Percentiles rank a stretch among this genome's conserved stretches.
Evolutionary conservation across 2,329 filamentous ascomycete species (phyloP).

Genomic region (Nemania sp.): DNA sequence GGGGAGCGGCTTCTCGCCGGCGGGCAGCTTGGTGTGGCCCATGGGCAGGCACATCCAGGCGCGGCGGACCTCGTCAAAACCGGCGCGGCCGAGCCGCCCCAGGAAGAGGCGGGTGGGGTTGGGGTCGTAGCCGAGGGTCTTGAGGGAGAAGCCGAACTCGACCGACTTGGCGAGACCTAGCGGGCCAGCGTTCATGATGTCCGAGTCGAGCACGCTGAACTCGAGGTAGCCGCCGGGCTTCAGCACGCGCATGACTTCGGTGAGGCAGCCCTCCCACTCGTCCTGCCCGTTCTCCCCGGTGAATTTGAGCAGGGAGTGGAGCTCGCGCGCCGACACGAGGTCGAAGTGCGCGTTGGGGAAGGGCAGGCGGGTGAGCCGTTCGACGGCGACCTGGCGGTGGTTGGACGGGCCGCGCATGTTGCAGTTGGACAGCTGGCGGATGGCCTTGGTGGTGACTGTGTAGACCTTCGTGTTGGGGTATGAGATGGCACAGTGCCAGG

Average conservation of each 20-base stretch:
- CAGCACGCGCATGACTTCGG: slow-evolving; percentile 88
- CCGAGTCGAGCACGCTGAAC: slow-evolving; percentile 89
- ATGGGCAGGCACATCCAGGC: slow-evolving; percentile 92
- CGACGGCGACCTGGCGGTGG: slow-evolving; percentile 84
- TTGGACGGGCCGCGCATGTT: slow-evolving; percentile 87
- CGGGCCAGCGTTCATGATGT: slow-evolving; percentile 86
- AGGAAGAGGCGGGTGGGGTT: slow-evolving; percentile 85
- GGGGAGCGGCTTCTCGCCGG: slow-evolving; percentile 53
- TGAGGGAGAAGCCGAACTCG: slow-evolving; percentile 91
- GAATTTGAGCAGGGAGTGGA: slow-evolving; percentile 86
- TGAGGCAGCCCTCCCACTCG: slow-evolving; percentile 87
- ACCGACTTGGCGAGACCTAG: slow-evolving; percentile 84
- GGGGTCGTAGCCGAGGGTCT: slow-evolving; percentile 90
- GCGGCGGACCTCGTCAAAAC: slow-evolving; percentile 84
- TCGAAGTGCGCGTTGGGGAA: slow-evolving; percentile 91
- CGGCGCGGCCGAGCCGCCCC: slow-evolving; percentile 76
- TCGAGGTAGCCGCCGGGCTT: slow-evolving; percentile 95
- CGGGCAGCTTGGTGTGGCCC: slow-evolving; percentile 64
- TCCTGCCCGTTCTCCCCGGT: slow-evolving; percentile 75
- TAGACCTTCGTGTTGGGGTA: slow-evolving; percentile 89
- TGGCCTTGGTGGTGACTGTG: slow-evolving; percentile 82
- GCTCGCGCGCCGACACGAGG: slow-evolving; percentile 86
- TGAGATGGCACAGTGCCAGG: slow-evolving; percentile 89
- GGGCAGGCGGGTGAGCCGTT: slow-evolving; percentile 81
- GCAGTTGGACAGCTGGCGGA: slow-evolving; percentile 76